A percentile compares a stretch with the other conserved stretches of the same genome.
These are phyloP conservation scores for Yueomyces sp. DNA, from an alignment of 805 yeast species.

Conservation along the genomic window DNA sequence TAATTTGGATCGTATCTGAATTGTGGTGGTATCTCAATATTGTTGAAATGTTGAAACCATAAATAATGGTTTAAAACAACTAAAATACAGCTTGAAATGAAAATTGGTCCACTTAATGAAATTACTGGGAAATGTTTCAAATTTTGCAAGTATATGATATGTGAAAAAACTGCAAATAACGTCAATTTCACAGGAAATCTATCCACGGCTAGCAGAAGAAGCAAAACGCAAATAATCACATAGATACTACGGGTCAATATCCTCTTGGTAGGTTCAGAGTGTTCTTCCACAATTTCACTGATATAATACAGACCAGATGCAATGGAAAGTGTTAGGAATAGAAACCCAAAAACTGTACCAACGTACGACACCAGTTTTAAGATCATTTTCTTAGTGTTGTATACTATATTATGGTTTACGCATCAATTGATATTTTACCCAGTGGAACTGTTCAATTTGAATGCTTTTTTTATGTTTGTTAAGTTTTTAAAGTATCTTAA, in stretches of 20 bases:
- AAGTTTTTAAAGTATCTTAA: neutral
- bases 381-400: constrained; percentile 30
- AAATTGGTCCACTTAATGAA: constrained; percentile 54
- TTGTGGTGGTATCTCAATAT: constrained; percentile 53
- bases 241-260: constrained; percentile 52
- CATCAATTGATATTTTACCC: no score
- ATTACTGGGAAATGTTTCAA: constrained; percentile 76
- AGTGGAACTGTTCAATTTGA: no score
- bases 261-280: constrained; percentile 71
- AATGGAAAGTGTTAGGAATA: constrained; percentile 48
- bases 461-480: neutral
- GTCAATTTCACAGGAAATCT: constrained; percentile 64
- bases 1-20: constrained; percentile 44
- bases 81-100: constrained; percentile 54
- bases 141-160: constrained; percentile 64
- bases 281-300: constrained; percentile 88
- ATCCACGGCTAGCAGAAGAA: constrained; percentile 57
- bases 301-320: constrained; percentile 89
- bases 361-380: constrained; percentile 43
- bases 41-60: constrained; percentile 81
- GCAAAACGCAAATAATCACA: constrained; percentile 38
- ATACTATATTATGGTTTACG: no score
- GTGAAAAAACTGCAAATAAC: constrained; percentile 54
- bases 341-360: constrained; percentile 50
- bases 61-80: constrained; percentile 72